Conservation (phyloP, 148 eudicot species). For the Chenopodium suecicum region DNA sequence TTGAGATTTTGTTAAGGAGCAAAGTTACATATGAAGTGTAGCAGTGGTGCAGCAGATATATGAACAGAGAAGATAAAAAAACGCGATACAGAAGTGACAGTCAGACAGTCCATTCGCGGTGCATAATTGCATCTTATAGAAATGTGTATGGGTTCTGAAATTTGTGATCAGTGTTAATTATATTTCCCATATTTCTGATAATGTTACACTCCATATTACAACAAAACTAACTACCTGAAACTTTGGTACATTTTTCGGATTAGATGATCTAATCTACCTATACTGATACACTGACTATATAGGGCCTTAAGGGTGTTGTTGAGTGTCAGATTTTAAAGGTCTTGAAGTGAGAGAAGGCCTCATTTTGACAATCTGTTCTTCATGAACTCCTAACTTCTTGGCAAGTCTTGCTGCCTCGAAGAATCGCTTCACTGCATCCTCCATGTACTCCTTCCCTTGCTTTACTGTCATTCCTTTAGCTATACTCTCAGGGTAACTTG, state of each 20-base stretch:
- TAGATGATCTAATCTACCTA: neutral
- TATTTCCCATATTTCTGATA: neutral
- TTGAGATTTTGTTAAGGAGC: neutral
- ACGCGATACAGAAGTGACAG: no score
- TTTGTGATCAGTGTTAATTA: neutral
- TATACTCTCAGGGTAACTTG: slow-evolving; percentile 44
- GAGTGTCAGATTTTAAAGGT: slow-evolving; percentile 32
- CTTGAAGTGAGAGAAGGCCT: slow-evolving; percentile 77
- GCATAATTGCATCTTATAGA: no score
- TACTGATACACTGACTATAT: neutral
- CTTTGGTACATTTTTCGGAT: neutral
- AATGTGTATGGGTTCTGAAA: no score
- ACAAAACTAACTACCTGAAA: neutral
- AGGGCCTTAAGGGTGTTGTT: slow-evolving; percentile 8
- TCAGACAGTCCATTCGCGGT: no score
- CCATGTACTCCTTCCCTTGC: slow-evolving; percentile 76
- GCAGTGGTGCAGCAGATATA: neutral
- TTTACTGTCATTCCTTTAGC: slow-evolving; percentile 58
- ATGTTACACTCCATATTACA: neutral
- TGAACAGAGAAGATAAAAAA: neutral
- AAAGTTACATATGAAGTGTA: neutral
- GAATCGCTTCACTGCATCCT: slow-evolving; percentile 60
- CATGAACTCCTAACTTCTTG: slow-evolving; percentile 60
- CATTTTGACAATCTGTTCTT: slow-evolving; percentile 72
- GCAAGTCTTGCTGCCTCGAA: slow-evolving; percentile 69